These are phyloP conservation scores for Naganishia kalamii DNA, from an alignment of 768 basidiomycete genomes.

Conservation along the genomic window DNA sequence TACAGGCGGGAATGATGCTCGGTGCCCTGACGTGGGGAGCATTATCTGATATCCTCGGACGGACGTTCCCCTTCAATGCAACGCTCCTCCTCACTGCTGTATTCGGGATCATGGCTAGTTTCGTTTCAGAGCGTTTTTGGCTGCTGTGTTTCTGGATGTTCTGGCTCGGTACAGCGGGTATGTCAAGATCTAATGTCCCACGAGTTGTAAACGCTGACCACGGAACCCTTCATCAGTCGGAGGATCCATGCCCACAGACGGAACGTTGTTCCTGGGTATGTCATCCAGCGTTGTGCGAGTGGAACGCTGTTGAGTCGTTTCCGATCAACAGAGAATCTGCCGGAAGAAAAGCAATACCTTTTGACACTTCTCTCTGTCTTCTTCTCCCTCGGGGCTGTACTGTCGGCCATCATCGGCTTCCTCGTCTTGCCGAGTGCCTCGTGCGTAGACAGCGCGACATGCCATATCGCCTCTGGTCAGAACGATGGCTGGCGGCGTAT, in stretches of 20 bases:
- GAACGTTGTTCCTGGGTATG: conserved; percentile 56
- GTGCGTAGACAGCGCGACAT: conserved; percentile 47
- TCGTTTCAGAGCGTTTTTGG: conserved; percentile 56
- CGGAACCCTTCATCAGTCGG: conserved; percentile 55
- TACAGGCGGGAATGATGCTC: conserved; percentile 80
- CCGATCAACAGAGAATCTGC: conserved; percentile 77
- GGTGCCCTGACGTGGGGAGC: conserved; percentile 82
- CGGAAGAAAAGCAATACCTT: conserved; percentile 81
- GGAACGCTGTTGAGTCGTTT: too few relatives aligned
- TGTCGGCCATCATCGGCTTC: conserved; percentile 73
- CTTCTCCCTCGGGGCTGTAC: conserved; percentile 85
- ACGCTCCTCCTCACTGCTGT: conserved; percentile 84
- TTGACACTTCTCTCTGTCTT: conserved; percentile 90
- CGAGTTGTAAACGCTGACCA: background rate
- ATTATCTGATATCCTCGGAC: conserved; percentile 82
- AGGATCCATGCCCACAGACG: conserved; percentile 57
- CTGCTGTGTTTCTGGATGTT: conserved; percentile 72
- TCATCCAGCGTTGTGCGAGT: too few relatives aligned
- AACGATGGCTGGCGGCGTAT: conserved; percentile 89
- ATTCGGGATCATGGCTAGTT: conserved; percentile 69
- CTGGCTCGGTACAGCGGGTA: conserved; percentile 73
- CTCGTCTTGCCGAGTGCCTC: conserved; percentile 63
- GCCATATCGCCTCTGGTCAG: conserved; percentile 57
- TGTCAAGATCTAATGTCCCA: background rate
- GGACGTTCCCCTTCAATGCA: conserved; percentile 82